Evolutionary conservation across 495 filamentous ascomycete genomes (phyloP), one percentile per base, ranked within the genome.

Genomic region (Barbatosphaeria neglecta): DNA sequence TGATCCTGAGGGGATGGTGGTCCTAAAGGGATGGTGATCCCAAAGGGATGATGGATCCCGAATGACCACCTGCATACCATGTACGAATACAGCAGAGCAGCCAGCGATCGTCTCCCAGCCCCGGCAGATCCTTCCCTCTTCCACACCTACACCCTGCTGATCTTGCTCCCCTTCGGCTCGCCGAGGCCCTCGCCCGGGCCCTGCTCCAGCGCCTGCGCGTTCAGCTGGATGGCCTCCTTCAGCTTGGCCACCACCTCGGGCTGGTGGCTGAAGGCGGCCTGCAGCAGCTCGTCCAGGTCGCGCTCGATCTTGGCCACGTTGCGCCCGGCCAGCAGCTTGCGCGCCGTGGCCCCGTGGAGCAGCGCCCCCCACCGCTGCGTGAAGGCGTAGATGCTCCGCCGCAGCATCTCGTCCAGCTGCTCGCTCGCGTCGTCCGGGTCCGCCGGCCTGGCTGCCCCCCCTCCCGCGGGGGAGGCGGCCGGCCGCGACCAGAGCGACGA

Each of bases 361-460:
- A 65, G 43, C 3, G 58, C 59, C 6, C 64, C 73, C 76, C 69
- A 84, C 43, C 70, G 70, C 58, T 76, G 78, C 24, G 85, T 87
- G 52, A 92, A 90, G 19, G 85, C 82, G 42, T 82, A 84, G 52
- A 95, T 92, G 13, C 82, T 80, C 18, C 81, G 82, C 37, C 88
- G 66, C 16, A 95, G 69, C 22, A 83, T 67, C 16, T 82, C 84
- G 50, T 95, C 88, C 2, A 95, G 66, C 62, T 90, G 87, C 43
- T 84, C 84, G 58, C 84, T 82, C 22, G 83, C 85, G 58, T 89
- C 86, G 43, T 72, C n/a, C n/a, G n/a, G 62, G 16, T 62, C 54
- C 1, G 55, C 44, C 5, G 43, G 15, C 16, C 33, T 43, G 45
- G 37, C 48, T 48, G 35, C 40, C 11, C 22, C 16, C 37, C 46